Conservation (phyloP, 345 rosid species). For the Corchorus capsularis region DNA sequence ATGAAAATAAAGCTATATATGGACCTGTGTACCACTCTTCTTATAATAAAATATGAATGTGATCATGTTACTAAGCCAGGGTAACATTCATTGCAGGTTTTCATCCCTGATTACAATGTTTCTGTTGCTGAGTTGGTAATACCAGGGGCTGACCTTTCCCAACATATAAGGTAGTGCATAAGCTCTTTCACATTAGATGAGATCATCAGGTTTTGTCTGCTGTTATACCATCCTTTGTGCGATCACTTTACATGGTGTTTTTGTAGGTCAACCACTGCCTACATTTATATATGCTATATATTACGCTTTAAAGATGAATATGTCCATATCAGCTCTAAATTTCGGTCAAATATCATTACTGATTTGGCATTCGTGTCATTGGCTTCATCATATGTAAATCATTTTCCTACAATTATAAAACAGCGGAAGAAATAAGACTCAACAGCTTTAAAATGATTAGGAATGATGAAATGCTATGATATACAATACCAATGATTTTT, state of each 20-base stretch:
- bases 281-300: background rate
- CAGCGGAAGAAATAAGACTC: background rate
- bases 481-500: background rate
- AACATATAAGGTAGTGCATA: constrained; percentile 43
- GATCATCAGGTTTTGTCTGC: background rate
- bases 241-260: background rate
- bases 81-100: constrained; percentile 35
- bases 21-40: background rate
- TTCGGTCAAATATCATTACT: background rate
- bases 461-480: background rate
- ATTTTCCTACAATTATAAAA: too few relatives aligned
- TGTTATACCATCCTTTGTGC: background rate
- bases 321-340: background rate
- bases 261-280: background rate
- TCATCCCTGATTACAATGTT: constrained; percentile 53
- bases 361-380: background rate
- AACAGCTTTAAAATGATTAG: background rate
- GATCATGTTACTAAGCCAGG: background rate
- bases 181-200: background rate
- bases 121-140: constrained; percentile 56
- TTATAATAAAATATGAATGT: background rate
- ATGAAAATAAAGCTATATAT: background rate
- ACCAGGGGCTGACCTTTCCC: constrained; percentile 55
- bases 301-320: background rate
- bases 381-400: background rate